Conservation (phyloP, 148 eudicot genomes). For the Salicornia ramosissima region DNA sequence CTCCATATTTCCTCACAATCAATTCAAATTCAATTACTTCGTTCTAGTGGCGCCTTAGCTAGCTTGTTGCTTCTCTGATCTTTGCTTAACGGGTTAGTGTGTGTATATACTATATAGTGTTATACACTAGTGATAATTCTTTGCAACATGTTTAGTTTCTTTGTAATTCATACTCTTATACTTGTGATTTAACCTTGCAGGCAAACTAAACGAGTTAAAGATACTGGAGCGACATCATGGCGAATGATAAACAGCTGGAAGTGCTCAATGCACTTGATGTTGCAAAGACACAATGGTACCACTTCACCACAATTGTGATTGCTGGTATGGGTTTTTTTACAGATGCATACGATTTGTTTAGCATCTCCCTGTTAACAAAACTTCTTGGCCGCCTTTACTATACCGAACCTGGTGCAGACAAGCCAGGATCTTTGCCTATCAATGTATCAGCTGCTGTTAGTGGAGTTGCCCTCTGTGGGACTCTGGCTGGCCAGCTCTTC, state of each 20-base stretch:
- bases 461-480: constrained; percentile 61
- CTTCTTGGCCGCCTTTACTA: constrained; percentile 68
- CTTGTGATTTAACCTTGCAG: no score
- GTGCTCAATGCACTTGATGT: constrained; percentile 60
- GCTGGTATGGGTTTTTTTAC: constrained; percentile 86
- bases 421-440: constrained; percentile 54
- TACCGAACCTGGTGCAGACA: constrained; percentile 8
- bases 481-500: constrained; percentile 63
- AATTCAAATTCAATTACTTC: no score
- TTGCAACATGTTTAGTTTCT: no score
- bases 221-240: no score
- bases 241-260: constrained; percentile 30
- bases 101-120: no score
- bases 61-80: no score
- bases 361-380: constrained; percentile 60
- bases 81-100: no score
- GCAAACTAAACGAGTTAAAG: no score
- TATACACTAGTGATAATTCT: no score
- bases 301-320: constrained; percentile 64
- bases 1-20: no score
- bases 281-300: constrained; percentile 67
- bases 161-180: no score
- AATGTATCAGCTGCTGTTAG: constrained; percentile 48
- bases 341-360: constrained; percentile 70
- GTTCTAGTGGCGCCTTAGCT: no score